Percentiles rank a stretch among this genome's conserved stretches.
These are phyloP conservation scores for Solanum hybrid DNA, from an alignment of 305 asterid species.

Conservation along the genomic window DNA sequence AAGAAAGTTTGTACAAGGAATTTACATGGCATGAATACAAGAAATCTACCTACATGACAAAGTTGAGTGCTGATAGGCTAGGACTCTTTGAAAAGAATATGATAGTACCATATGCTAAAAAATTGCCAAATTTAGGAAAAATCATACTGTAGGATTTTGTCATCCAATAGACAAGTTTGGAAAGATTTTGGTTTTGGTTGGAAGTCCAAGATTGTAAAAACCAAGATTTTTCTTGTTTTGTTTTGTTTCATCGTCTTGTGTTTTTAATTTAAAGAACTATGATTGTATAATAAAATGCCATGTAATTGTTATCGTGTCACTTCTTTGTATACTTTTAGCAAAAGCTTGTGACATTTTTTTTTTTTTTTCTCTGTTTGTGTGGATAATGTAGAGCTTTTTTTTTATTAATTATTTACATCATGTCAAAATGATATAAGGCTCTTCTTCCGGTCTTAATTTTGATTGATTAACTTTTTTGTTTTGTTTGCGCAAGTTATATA, in stretches of 20 bases:
- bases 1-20: slow-evolving; percentile 55
- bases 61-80: slow-evolving; percentile 20
- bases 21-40: slow-evolving; percentile 69
- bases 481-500: no score
- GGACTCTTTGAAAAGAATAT: slow-evolving; percentile 10
- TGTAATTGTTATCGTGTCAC: neutral
- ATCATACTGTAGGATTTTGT: neutral
- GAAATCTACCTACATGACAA: slow-evolving; percentile 22
- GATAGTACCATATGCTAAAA: neutral
- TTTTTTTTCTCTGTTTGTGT: neutral
- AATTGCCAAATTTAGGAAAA: neutral
- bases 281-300: neutral
- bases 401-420: neutral
- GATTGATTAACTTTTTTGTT: no score
- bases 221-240: neutral
- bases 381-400: neutral
- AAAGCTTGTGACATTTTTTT: neutral
- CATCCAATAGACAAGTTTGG: slow-evolving; percentile 1
- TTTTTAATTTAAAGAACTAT: neutral
- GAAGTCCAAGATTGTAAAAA: neutral
- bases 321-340: neutral
- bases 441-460: no score
- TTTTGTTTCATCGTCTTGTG: neutral
- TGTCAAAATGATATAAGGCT: neutral
- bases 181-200: neutral